Evolutionary conservation across 2,329 filamentous ascomycete genomes (phyloP), one percentile per base, ranked within the genome.

Genomic region (Arthrocladium fulminans): DNA sequence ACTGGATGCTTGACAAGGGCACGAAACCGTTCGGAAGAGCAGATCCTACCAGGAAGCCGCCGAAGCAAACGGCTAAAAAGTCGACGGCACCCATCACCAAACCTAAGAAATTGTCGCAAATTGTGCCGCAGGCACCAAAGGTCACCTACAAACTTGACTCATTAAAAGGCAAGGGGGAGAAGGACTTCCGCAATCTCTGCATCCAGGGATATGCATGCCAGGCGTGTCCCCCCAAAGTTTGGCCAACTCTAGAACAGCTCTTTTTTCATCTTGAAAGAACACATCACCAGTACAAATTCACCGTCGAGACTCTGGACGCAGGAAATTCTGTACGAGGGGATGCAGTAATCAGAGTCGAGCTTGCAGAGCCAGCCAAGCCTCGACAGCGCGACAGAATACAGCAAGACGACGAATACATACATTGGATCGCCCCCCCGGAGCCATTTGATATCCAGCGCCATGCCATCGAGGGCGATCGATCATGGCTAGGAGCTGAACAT

Each of bases 251-350:
- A 20, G 35, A 54, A 13, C 29, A 53, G 22, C 49, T 60, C 7
- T 47, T 49, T n/a, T 57, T 57, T 29, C 58, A 60, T 45, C 45
- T 57, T 9, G 38, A 45, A 20, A 55, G 48, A 9, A 47, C 42
- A 25, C 58, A 60, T 41, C 24, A 50, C 12, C 53, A 56, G 35
- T 57, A 54, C 41, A 50, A 20, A 19, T 59, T 57, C 32, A 12
- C 22, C 27, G 13, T 47, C 19, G 44, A 47, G 15, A 22, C 35
- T 7, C 4, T 17, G 3, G 23, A 7, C 12, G 13, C 29, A n/a
- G 7, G 13, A 2, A 30, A 37, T 3, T 37, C 44, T 17, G 22
- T 20, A 23, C 9, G 20, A 25, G 23, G 17, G 19, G 20, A 29
- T 22, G 34, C 34, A 7, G 39, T 27, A 4, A 47, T 47, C 20